Base-by-base conservation (phyloP, 106 monocot genomes). In the Narthecium ossifragum region DNA sequence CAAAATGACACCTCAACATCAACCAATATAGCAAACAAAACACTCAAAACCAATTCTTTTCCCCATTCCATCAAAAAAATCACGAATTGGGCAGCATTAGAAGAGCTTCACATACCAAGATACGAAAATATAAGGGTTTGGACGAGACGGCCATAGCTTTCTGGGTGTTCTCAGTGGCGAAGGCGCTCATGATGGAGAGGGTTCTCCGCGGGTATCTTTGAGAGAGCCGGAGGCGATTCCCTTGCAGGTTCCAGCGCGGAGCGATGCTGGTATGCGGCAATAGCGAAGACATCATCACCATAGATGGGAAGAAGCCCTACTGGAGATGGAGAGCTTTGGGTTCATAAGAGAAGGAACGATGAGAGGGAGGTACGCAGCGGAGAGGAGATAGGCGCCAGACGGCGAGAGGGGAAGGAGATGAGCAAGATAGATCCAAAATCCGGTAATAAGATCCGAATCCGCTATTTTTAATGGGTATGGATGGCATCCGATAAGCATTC, bases 111-210 rank as follows among this genome's bases (percentile, higher is more conserved):
- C 31, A 26, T 21, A 63, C 63, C 63, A 63, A 33, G 48, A 63
- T 48, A 20, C 49, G 63, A 13, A 63, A 63, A 1, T 47, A 63
- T 18, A 47, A 7, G 46, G 2, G 10, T 31, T 30, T 10, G 30
- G 63, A 31, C 18, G 18, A 28, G 26, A 46, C 1, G 17, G 37
- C 28, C 27, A 33, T n/a, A 28, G 60, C 40, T 60, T 60, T 60
- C 14, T 43, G 33, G 43, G 18, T 2, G 26, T 26, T 29, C 39
- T 60, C 60, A 12, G 60, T 46, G 6, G 60, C 41, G 7, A 23
- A 17, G 28, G 60, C 0, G 26, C 26, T 45, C 43, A 45, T 45
- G 1, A 60, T 28, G 10, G 60, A 60, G 26, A 2, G 37, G 14
- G 21, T 43, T 17, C n/a, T 50, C 49, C n/a, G 41, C 21, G 6